These are phyloP conservation scores for Penicillium vulpinum DNA, from an alignment of 2,329 filamentous ascomycete species.

Conservation along the genomic window DNA sequence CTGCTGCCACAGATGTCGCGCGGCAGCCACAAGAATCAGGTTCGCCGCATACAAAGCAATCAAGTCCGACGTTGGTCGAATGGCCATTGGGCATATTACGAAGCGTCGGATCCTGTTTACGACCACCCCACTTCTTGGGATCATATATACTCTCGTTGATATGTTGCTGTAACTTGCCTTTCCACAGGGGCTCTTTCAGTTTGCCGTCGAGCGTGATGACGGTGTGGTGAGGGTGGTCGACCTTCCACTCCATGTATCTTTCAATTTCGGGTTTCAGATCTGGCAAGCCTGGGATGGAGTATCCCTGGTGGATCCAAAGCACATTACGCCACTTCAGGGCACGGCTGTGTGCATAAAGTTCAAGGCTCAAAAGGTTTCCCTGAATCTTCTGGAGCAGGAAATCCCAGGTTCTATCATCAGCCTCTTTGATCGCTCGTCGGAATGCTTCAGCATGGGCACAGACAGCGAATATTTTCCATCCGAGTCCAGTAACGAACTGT, in stretches of 20 bases:
- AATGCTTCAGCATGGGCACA: slow-evolving; percentile 30
- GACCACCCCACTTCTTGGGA: not conserved
- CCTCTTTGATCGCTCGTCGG: slow-evolving; percentile 11
- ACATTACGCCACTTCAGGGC: slow-evolving; percentile 27
- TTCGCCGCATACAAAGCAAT: slow-evolving; percentile 22
- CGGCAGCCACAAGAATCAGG: slow-evolving; percentile 22
- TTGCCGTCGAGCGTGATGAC: slow-evolving; percentile 3
- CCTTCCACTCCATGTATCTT: not conserved
- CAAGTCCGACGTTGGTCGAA: not conserved
- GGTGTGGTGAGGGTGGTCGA: slow-evolving; percentile 17
- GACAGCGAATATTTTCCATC: slow-evolving; percentile 31
- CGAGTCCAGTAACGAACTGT: slow-evolving; percentile 13
- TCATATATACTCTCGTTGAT: slow-evolving; percentile 1
- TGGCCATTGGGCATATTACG: not conserved
- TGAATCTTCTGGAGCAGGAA: slow-evolving; percentile 16
- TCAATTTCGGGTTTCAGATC: not conserved
- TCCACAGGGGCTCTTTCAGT: not conserved
- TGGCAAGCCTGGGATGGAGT: not conserved
- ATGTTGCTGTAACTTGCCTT: slow-evolving; percentile 1
- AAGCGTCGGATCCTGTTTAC: not conserved
- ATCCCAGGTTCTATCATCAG: slow-evolving; percentile 14
- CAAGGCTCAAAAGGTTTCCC: slow-evolving; percentile 24
- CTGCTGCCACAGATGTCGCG: slow-evolving; percentile 11
- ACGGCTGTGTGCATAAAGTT: slow-evolving; percentile 26
- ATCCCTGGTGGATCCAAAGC: not conserved